phyloP scores from a whole-genome alignment of 2,329 filamentous ascomycete genomes.

The Aspergillus bombycis region DNA sequence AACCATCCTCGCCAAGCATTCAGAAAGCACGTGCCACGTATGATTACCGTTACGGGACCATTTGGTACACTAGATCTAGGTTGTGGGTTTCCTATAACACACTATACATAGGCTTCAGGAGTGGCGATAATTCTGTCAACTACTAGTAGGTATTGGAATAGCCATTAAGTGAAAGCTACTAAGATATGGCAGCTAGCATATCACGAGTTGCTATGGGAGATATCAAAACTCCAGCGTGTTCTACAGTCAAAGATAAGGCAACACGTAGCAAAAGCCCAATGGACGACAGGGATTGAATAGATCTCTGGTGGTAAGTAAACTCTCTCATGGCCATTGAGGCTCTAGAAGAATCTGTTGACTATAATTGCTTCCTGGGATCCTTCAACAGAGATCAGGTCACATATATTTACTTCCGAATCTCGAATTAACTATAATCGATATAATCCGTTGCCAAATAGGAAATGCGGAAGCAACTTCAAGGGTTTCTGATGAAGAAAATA shows the following conservation, averaged over 20 bases:
- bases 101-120: not conserved
- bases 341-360: not conserved
- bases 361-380: not conserved
- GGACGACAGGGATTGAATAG: not conserved
- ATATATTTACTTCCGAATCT: not conserved
- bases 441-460: not conserved
- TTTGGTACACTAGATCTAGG: not conserved
- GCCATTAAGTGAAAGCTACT: not conserved
- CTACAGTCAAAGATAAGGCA: not conserved
- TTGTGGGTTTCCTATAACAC: not conserved
- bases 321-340: not conserved
- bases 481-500: not conserved
- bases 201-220: not conserved
- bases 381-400: not conserved
- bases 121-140: not conserved
- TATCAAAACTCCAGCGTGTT: not conserved
- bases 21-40: conserved; percentile 9
- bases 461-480: not conserved
- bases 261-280: no score
- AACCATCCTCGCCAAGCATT: conserved; percentile 1
- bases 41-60: conserved; percentile 9
- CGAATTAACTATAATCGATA: not conserved
- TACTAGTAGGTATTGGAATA: no score
- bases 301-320: not conserved
- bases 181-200: not conserved